Conservation (phyloP, 2,329 filamentous ascomycete genomes). For the Verticillium longisporum region DNA sequence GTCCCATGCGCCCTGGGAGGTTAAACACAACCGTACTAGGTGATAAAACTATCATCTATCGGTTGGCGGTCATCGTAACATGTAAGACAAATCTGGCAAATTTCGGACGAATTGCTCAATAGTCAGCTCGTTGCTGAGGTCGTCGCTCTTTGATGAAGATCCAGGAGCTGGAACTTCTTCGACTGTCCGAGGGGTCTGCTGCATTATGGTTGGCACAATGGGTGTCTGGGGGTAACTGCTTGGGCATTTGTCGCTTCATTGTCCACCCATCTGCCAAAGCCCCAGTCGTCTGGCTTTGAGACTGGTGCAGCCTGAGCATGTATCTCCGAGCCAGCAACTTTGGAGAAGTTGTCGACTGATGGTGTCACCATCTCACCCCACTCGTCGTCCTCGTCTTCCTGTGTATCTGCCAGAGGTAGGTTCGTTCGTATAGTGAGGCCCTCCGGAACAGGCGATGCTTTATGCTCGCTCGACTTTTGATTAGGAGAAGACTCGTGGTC, state of each 20-base stretch:
- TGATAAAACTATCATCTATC: neutral
- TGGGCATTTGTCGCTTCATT: neutral
- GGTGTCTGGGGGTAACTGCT: too few relatives aligned
- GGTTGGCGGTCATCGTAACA: slow-evolving; percentile 26
- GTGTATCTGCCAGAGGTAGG: slow-evolving; percentile 1
- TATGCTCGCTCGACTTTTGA: neutral
- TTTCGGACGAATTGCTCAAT: slow-evolving; percentile 24
- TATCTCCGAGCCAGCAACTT: neutral
- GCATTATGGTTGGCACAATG: too few relatives aligned
- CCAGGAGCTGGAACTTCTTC: neutral
- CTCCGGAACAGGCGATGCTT: neutral
- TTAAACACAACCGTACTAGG: neutral
- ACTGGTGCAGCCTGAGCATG: neutral
- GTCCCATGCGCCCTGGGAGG: neutral
- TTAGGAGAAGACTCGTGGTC: neutral
- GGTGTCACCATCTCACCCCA: slow-evolving; percentile 56
- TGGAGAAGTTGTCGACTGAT: slow-evolving; percentile 14
- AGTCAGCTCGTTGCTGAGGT: slow-evolving; percentile 21
- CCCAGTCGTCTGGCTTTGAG: neutral
- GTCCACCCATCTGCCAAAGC: neutral
- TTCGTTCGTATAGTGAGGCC: neutral
- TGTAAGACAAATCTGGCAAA: slow-evolving; percentile 38
- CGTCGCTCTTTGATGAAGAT: neutral
- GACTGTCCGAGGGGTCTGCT: neutral
- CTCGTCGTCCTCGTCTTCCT: slow-evolving; percentile 44